Percentiles rank a stretch among this genome's conserved stretches.
These are phyloP conservation scores for Amphichorda felina DNA, from an alignment of 2,329 filamentous ascomycete genomes.

Conservation along the genomic window DNA sequence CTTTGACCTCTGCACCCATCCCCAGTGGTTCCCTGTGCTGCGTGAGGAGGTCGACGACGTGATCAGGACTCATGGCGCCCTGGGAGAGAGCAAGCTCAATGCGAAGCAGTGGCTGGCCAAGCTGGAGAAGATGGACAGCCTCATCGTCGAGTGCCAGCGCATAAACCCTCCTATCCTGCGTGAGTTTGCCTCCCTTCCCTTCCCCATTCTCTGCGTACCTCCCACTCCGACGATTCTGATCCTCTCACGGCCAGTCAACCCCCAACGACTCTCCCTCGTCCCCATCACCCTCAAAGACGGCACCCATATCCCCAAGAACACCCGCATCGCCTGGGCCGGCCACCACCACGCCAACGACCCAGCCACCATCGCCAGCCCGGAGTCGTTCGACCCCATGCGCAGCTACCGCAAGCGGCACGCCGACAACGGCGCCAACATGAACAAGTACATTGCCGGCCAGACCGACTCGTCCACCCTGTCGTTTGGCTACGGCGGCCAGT, in stretches of 20 bases:
- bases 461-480: too few species aligned
- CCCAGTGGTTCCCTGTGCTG: conserved; percentile 2
- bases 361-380: conserved; percentile 4
- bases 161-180: background rate
- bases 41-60: conserved; percentile 5
- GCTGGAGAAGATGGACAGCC: conserved; percentile 2
- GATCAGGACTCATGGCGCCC: conserved; percentile 2
- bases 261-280: conserved; percentile 8
- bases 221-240: background rate
- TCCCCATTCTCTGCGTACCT: too few species aligned
- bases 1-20: conserved; percentile 4
- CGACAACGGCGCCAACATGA: background rate
- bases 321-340: conserved; percentile 16
- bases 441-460: background rate
- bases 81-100: background rate
- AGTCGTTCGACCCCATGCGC: conserved; percentile 7
- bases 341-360: conserved; percentile 5
- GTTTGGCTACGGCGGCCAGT: background rate
- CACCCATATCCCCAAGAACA: conserved; percentile 27
- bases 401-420: conserved; percentile 6
- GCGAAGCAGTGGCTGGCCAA: background rate
- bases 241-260: conserved; percentile 2
- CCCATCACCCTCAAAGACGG: conserved; percentile 32
- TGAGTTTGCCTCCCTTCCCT: background rate
- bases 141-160: conserved; percentile 1